Conservation (phyloP, 108 stramenopile species). For the Chaetoceros tenuissimus region DNA sequence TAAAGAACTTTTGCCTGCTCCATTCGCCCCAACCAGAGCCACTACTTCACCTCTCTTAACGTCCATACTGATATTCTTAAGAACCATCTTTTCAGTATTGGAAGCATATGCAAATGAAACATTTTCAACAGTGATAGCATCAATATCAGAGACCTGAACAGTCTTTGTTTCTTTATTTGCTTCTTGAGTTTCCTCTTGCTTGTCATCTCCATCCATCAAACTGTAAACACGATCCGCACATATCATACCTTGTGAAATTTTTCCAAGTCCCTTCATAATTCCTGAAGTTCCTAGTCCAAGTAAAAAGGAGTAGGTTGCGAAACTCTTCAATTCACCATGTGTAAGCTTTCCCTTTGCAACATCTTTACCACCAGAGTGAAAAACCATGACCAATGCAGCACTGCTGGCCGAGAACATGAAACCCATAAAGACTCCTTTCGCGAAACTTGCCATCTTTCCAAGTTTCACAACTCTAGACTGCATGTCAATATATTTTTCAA, state of each 20-base stretch:
- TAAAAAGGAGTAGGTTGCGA: conserved; percentile 81
- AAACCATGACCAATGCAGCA: conserved; percentile 58
- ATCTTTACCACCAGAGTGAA: conserved; percentile 61
- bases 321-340: conserved; percentile 62
- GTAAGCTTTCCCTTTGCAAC: conserved; percentile 60
- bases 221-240: conserved; percentile 50
- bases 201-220: conserved; percentile 23
- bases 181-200: conserved; percentile 5
- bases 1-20: conserved; percentile 86
- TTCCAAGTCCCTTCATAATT: conserved; percentile 51
- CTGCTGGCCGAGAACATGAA: conserved; percentile 70
- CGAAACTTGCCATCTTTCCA: conserved; percentile 40
- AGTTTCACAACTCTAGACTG: conserved; percentile 44
- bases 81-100: conserved; percentile 29
- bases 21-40: conserved; percentile 88
- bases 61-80: conserved; percentile 58
- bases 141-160: conserved; percentile 20
- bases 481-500: conserved; percentile 42
- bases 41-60: conserved; percentile 73
- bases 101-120: conserved; percentile 61
- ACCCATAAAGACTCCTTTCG: conserved; percentile 78
- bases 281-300: conserved; percentile 79
- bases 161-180: background rate
- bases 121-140: conserved; percentile 42
- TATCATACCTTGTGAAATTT: conserved; percentile 52